Base-by-base conservation (phyloP, 2,329 filamentous ascomycete genomes). In the Cordyceps cateniannulata region DNA sequence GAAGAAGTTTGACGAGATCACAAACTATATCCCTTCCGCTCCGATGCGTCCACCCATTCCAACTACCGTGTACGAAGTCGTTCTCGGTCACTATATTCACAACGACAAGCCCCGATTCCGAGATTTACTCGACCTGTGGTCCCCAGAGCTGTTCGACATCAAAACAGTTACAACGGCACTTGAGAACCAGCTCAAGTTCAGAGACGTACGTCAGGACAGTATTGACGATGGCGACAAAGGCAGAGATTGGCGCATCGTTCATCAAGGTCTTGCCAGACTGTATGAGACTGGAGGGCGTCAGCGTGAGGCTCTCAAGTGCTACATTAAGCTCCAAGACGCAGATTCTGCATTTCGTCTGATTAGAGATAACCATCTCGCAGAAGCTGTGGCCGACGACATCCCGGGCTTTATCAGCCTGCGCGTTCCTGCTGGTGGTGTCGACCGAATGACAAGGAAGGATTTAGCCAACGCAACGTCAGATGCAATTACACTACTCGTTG, bases 321-420 rank as follows among this genome's bases (percentile, higher is more conserved):
- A 96, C 70, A 96, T 99, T 69, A 87, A 85, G 64, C 82, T 98
- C 3, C 92, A 97, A 70, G 91, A 99, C 74, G 93, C 92, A 0
- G 92, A 98, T 70, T 88, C 89, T 10, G 90, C 91, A 0, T 93
- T 99, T 83, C 79, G 83, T 14, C 76, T 99, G 62, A 96, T 99
- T 67, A 85, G 86, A 63, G 90, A 96, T 44, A 89, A 91, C 67
- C 92, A 96, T 70, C 81, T 99, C n/a, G 86, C 96, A 0, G 92
- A 96, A 68, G 88, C 91, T 1, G 86, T 98, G 14, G 85, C 85
- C 1, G 93, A 97, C 68, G 92, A 99, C 70, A 93, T 99, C 40
- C 87, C 92, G 5, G 88, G 90, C 40, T 90, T 99, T 67, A 88
- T 99, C 60, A 82, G 91, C 64, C 83, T 99, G 57, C 85, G 93